Percentiles rank a stretch among this genome's conserved stretches.
Conservation (phyloP, 1,284 basidiomycete species). For the Limonomyces culmigenus region DNA sequence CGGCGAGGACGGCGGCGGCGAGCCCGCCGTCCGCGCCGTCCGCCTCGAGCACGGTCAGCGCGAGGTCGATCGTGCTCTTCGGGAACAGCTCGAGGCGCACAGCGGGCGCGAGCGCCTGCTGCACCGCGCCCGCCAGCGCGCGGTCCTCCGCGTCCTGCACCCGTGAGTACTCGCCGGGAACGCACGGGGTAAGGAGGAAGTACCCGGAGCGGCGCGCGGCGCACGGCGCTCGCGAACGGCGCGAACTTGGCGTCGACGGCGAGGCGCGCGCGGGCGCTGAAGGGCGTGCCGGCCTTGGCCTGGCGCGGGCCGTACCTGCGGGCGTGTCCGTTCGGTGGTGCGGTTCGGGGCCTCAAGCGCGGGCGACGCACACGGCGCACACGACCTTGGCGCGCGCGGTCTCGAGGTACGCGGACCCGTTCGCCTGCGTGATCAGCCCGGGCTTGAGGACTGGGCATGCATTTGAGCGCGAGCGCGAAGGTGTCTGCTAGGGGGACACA, state of each 20-base stretch:
- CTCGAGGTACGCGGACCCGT: conserved; percentile 92
- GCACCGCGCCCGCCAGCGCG: conserved; percentile 65
- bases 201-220: conserved; percentile 79
- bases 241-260: conserved; percentile 96
- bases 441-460: conserved; percentile 61
- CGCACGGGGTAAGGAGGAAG: conserved; percentile 13
- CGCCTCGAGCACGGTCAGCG: conserved; percentile 80
- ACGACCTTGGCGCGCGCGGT: conserved; percentile 81
- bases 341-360: background rate
- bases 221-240: conserved; percentile 69
- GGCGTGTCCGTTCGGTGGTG: background rate
- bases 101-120: conserved; percentile 76
- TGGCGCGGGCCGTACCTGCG: conserved; percentile 86
- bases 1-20: conserved; percentile 73
- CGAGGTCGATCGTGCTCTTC: conserved; percentile 88
- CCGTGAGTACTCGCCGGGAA: conserved; percentile 3
- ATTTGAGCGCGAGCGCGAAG: background rate
- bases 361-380: conserved; percentile 66
- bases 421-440: conserved; percentile 82
- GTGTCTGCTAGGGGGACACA: conserved; percentile 21
- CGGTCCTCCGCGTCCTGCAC: conserved; percentile 88
- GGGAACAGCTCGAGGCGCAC: conserved; percentile 82
- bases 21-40: conserved; percentile 78
- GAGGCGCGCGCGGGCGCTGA: conserved; percentile 74
- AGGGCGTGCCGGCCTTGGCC: conserved; percentile 58